Evolutionary conservation across 2,329 filamentous ascomycete genomes (phyloP).

Genomic region (Colletotrichum sp.): DNA sequence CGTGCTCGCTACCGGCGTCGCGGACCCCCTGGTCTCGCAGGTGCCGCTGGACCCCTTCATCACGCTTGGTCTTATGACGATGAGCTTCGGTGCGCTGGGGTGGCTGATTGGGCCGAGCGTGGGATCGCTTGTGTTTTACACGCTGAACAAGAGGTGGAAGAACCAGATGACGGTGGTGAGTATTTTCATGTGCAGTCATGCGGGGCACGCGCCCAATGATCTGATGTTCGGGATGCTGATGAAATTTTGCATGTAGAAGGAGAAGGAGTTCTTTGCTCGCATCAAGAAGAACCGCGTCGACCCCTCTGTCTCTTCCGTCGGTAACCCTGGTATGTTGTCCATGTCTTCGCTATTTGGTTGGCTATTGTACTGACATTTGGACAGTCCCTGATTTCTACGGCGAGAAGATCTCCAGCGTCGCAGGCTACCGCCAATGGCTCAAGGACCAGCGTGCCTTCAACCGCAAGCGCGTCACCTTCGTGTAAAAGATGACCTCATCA

Average conservation of each 20-base stretch:
- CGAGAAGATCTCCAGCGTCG: constrained; percentile 94
- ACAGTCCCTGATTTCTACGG: constrained; percentile 94
- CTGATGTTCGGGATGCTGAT: background rate
- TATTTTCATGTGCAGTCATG: constrained; percentile 19
- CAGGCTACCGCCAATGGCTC: constrained; percentile 91
- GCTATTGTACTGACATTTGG: background rate
- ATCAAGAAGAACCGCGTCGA: constrained; percentile 94
- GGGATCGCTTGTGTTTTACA: constrained; percentile 80
- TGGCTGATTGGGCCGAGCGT: constrained; percentile 88
- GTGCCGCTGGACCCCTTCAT: constrained; percentile 89
- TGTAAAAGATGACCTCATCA: constrained; percentile 43
- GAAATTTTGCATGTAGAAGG: constrained; percentile 64
- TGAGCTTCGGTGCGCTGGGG: constrained; percentile 78
- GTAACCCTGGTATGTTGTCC: constrained; percentile 72
- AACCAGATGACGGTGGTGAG: constrained; percentile 73
- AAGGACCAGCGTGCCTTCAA: constrained; percentile 98
- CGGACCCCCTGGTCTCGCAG: constrained; percentile 73
- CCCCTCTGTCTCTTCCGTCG: constrained; percentile 84
- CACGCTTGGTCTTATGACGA: constrained; percentile 79
- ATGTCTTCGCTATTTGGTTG: rapidly evolving
- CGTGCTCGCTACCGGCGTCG: constrained; percentile 72
- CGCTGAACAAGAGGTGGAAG: constrained; percentile 74
- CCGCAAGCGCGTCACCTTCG: constrained; percentile 78
- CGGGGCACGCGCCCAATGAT: background rate
- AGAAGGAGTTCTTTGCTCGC: constrained; percentile 89